Evolutionary conservation across 1,139 yeast species (phyloP).

Genomic region (Pichia sp.): DNA sequence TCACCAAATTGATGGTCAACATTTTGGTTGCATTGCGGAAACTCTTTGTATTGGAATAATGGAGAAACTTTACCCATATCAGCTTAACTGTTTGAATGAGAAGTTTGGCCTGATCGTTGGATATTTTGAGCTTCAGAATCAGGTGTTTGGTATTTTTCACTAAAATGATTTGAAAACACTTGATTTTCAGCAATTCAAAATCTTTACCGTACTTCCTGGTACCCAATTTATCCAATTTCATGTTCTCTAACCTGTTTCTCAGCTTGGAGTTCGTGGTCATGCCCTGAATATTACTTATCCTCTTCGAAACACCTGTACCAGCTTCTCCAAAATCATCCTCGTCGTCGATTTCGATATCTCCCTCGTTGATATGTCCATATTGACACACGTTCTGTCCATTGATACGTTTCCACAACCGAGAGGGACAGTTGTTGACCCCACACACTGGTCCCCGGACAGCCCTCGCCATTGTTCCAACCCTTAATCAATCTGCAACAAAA

Average conservation of each 20-base stretch:
- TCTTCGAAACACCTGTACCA: too few species aligned
- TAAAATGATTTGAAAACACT: slow-evolving; percentile 14
- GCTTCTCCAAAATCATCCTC: slow-evolving; percentile 47
- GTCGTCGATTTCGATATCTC: slow-evolving; percentile 69
- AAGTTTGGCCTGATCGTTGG: slow-evolving; percentile 1
- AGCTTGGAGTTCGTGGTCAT: too few species aligned
- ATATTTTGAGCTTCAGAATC: slow-evolving; percentile 5
- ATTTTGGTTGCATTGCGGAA: neutral
- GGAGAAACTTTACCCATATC: slow-evolving; percentile 16
- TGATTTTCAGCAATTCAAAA: slow-evolving; percentile 3
- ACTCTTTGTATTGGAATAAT: neutral
- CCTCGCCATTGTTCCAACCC: too few species aligned
- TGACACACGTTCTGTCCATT: slow-evolving; percentile 83
- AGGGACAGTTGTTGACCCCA: slow-evolving; percentile 84
- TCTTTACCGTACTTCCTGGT: slow-evolving; percentile 16
- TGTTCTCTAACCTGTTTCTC: too few species aligned
- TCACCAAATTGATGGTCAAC: slow-evolving; percentile 1
- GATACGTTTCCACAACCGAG: slow-evolving; percentile 58
- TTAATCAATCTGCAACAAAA: too few species aligned
- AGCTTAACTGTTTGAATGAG: slow-evolving; percentile 13
- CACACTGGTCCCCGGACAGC: slow-evolving; percentile 61
- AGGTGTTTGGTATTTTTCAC: slow-evolving; percentile 11
- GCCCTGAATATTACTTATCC: too few species aligned
- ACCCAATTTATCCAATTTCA: too few species aligned
- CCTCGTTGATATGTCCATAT: slow-evolving; percentile 82